Conservation (phyloP, 208 protist genomes). For the Trichomonas tenax region DNA sequence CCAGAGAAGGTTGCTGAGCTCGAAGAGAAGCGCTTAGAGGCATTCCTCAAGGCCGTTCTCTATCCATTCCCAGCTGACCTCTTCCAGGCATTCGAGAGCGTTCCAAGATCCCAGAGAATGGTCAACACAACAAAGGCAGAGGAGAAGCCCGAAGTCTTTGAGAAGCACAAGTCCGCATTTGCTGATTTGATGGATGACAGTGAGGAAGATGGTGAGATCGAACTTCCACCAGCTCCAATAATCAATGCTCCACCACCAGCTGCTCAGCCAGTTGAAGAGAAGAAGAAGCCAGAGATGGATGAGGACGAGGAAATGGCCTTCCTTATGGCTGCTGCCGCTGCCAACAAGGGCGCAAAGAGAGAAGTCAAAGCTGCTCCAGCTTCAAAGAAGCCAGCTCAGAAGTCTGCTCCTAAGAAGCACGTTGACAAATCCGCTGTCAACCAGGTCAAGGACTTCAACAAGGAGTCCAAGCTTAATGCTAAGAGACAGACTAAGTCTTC, state of each 20-base stretch:
- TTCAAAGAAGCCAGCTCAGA: not conserved
- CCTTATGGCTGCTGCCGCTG: not conserved
- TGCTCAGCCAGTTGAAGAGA: not conserved
- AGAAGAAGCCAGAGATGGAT: not conserved
- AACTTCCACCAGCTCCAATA: not conserved
- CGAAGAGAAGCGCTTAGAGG: not conserved
- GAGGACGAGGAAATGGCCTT: not conserved
- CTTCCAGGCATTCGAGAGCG: slow-evolving; percentile 83
- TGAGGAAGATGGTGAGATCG: not conserved
- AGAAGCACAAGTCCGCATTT: not conserved
- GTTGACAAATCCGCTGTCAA: not conserved
- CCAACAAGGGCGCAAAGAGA: not conserved
- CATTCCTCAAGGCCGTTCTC: not conserved
- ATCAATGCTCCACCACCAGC: not conserved
- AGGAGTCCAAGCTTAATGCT: not conserved
- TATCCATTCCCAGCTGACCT: not conserved
- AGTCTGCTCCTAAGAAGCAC: not conserved
- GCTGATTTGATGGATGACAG: not conserved
- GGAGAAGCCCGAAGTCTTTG: not conserved
- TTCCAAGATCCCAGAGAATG: slow-evolving; percentile 57
- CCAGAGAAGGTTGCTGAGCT: not conserved
- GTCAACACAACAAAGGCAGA: not conserved
- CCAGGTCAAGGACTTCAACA: not conserved
- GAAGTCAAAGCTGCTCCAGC: not conserved
- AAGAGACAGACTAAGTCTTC: not conserved